Evolutionary conservation across 179 eudicot species (phyloP).

Genomic region (Drosera spatulata): DNA sequence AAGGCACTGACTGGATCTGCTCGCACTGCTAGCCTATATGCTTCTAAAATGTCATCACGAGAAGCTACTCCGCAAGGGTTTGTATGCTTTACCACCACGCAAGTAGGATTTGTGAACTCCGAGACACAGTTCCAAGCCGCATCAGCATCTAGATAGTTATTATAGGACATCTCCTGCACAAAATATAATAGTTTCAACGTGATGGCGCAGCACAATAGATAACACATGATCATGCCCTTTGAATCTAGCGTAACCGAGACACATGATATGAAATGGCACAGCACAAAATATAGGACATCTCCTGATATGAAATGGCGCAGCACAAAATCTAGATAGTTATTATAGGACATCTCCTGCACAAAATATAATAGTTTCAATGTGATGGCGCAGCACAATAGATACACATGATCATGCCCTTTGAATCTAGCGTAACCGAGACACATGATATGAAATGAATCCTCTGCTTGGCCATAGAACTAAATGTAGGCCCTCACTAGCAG

Average conservation of each 20-base stretch:
- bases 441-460: no score
- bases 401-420: no score
- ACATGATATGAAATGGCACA: no score
- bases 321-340: constrained; percentile 87
- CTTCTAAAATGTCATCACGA: constrained; percentile 76
- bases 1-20: constrained; percentile 98
- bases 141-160: constrained; percentile 95
- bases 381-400: neutral
- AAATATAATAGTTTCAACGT: neutral
- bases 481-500: no score
- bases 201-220: neutral
- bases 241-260: no score
- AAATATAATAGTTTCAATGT: neutral
- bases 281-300: constrained; percentile 89
- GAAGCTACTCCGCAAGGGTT: constrained; percentile 99
- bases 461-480: no score
- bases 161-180: constrained; percentile 97
- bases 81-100: constrained; percentile 95
- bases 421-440: no score
- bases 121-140: constrained; percentile 99
- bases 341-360: constrained; percentile 97
- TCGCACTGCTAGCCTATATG: constrained; percentile 84
- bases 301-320: constrained; percentile 27
- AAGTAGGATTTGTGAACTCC: constrained; percentile 82
- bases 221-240: no score